A percentile compares a stretch with the other conserved stretches of the same genome.
phyloP scores from a whole-genome alignment of 441 rosid genomes.

The Populus hybrid region DNA sequence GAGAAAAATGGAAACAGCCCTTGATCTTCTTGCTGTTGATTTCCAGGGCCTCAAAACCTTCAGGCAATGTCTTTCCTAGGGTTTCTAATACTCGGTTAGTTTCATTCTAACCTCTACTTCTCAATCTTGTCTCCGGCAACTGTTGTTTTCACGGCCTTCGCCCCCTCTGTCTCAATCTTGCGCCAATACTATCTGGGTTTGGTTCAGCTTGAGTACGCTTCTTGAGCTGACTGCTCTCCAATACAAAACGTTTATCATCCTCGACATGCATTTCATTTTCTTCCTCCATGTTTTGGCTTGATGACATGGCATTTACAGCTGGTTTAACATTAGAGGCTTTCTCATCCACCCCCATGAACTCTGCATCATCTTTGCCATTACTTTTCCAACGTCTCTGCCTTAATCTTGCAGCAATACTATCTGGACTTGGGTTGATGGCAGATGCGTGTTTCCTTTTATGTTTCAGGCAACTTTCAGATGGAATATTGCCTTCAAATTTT shows the following conservation, averaged over 20 bases:
- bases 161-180: conserved; percentile 50
- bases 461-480: conserved; percentile 5
- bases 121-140: not conserved
- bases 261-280: conserved; percentile 14
- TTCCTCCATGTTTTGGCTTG: not conserved
- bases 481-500: not conserved
- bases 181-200: conserved; percentile 40
- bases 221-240: conserved; percentile 11
- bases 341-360: conserved; percentile 8
- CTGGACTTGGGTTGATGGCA: conserved; percentile 17
- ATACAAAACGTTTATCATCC: conserved; percentile 8
- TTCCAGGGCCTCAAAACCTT: conserved; percentile 34
- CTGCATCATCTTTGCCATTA: not conserved
- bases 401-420: conserved; percentile 33
- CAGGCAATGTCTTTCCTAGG: conserved; percentile 30
- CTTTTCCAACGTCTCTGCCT: conserved; percentile 21
- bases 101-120: not conserved
- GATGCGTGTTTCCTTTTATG: conserved; percentile 16
- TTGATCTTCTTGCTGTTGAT: conserved; percentile 15
- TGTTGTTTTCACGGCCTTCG: conserved; percentile 8
- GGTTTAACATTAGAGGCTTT: conserved; percentile 6
- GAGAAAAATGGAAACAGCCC: not conserved
- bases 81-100: not conserved
- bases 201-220: conserved; percentile 30
- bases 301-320: not conserved